These are phyloP conservation scores for Pestalotiopsis sp. DNA, from an alignment of 2,329 filamentous ascomycete species.

Conservation along the genomic window DNA sequence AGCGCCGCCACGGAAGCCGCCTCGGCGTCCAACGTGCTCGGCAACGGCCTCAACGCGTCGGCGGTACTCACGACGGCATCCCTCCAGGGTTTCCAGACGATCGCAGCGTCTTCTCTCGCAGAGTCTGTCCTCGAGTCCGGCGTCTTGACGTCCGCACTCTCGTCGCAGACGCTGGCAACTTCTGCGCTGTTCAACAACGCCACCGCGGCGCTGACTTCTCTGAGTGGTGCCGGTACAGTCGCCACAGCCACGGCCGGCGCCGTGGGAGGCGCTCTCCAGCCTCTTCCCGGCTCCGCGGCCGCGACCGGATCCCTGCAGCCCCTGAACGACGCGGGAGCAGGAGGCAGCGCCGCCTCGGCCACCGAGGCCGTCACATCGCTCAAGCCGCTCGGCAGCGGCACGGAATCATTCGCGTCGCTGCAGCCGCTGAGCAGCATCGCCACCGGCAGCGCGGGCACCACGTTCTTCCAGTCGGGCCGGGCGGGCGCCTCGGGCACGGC, in stretches of 20 bases:
- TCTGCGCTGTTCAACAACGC: not conserved
- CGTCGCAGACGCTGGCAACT: not conserved
- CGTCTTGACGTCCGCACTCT: not conserved
- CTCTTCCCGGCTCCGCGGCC: not conserved
- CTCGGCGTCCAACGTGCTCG: not conserved
- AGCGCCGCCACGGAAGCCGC: not conserved
- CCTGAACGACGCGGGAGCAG: not conserved
- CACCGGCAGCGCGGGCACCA: not conserved
- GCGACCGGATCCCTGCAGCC: not conserved
- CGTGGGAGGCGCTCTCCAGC: not conserved
- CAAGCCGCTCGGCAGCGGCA: not conserved
- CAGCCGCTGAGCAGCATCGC: not conserved
- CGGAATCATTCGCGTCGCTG: not conserved
- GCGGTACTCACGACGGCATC: not conserved
- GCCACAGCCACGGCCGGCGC: not conserved
- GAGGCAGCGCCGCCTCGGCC: not conserved
- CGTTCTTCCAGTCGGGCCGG: not conserved
- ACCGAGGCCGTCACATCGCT: not conserved
- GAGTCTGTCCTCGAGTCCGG: not conserved
- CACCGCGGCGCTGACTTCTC: not conserved
- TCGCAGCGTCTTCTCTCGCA: not conserved
- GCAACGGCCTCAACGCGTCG: not conserved
- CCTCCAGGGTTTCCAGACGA: not conserved
- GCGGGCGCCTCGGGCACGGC: not conserved
- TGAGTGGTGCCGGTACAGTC: not conserved